phyloP scores from a whole-genome alignment of 2,329 filamentous ascomycete species.

The Curvularia verruculosa region DNA sequence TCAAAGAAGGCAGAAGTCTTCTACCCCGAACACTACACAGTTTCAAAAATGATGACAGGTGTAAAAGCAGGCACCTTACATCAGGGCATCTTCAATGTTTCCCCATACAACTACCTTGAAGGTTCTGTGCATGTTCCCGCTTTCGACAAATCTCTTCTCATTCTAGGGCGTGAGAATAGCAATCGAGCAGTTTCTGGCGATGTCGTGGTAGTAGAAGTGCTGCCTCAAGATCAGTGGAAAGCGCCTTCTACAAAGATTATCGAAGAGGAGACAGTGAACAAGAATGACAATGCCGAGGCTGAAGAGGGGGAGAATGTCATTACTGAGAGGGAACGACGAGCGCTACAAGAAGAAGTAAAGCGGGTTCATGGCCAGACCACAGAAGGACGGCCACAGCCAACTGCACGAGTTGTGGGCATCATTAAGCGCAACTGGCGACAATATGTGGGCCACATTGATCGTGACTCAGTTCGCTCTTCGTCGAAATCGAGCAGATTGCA shows the following conservation, averaged over 20 bases:
- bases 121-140: slow-evolving; percentile 87
- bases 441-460: slow-evolving; percentile 94
- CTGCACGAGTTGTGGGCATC: slow-evolving; percentile 87
- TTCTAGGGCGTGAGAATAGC: slow-evolving; percentile 93
- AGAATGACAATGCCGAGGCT: slow-evolving; percentile 89
- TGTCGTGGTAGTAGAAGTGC: slow-evolving; percentile 87
- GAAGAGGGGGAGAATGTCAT: slow-evolving; percentile 76
- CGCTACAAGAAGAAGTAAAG: slow-evolving; percentile 89
- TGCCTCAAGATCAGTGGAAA: slow-evolving; percentile 97
- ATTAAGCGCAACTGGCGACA: slow-evolving; percentile 97
- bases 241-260: slow-evolving; percentile 93
- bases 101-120: slow-evolving; percentile 97
- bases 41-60: slow-evolving; percentile 94
- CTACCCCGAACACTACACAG: slow-evolving; percentile 86
- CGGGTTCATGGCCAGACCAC: slow-evolving; percentile 76
- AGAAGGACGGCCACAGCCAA: slow-evolving; percentile 84
- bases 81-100: slow-evolving; percentile 94
- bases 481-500: slow-evolving; percentile 80
- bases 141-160: slow-evolving; percentile 85
- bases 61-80: slow-evolving; percentile 87
- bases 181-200: slow-evolving; percentile 93
- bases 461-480: slow-evolving; percentile 76
- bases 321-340: slow-evolving; percentile 84
- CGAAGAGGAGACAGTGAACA: slow-evolving; percentile 89
- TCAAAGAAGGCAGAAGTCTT: slow-evolving; percentile 73